Evolutionary conservation across 2,329 filamentous ascomycete species (phyloP).

Genomic region (Endoconidiophora laricicola): DNA sequence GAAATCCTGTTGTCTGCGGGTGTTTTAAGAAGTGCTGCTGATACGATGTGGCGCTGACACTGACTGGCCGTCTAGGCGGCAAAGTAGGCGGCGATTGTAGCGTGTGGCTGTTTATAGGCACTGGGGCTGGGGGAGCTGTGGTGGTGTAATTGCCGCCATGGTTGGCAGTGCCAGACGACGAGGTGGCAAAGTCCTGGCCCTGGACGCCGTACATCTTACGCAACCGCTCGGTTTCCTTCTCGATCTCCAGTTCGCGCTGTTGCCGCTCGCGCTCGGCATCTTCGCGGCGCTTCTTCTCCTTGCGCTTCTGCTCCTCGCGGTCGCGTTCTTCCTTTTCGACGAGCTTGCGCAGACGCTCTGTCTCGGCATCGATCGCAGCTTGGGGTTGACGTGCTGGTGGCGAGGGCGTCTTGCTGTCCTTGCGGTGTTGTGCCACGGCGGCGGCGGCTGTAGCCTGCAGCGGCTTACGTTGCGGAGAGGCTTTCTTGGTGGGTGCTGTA

Average conservation of each 20-base stretch:
- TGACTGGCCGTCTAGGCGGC: conserved; percentile 29
- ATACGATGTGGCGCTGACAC: conserved; percentile 19
- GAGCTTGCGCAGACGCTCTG: conserved; percentile 47
- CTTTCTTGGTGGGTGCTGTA: conserved; percentile 2
- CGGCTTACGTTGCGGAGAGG: conserved; percentile 11
- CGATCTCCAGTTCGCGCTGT: conserved; percentile 24
- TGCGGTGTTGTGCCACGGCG: conserved; percentile 25
- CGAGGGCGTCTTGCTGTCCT: conserved; percentile 19
- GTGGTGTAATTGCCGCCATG: no score
- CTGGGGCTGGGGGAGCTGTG: no score
- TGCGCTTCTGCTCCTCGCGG: conserved; percentile 36
- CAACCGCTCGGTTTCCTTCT: conserved; percentile 71
- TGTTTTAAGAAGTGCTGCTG: conserved; percentile 16
- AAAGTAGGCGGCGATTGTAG: conserved; percentile 17
- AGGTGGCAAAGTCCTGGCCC: conserved; percentile 22
- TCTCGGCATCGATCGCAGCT: conserved; percentile 54
- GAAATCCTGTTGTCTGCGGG: conserved; percentile 15
- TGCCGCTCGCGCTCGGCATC: conserved; percentile 34
- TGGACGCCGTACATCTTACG: conserved; percentile 48
- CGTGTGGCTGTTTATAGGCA: conserved; percentile 14
- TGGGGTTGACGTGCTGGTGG: conserved; percentile 19
- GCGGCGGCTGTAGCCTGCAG: not conserved
- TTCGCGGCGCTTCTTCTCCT: conserved; percentile 21
- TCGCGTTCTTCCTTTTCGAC: conserved; percentile 39
- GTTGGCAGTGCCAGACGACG: conserved; percentile 5